These are phyloP conservation scores for Penicillium canariense DNA, from an alignment of 495 filamentous ascomycete species.

Conservation along the genomic window DNA sequence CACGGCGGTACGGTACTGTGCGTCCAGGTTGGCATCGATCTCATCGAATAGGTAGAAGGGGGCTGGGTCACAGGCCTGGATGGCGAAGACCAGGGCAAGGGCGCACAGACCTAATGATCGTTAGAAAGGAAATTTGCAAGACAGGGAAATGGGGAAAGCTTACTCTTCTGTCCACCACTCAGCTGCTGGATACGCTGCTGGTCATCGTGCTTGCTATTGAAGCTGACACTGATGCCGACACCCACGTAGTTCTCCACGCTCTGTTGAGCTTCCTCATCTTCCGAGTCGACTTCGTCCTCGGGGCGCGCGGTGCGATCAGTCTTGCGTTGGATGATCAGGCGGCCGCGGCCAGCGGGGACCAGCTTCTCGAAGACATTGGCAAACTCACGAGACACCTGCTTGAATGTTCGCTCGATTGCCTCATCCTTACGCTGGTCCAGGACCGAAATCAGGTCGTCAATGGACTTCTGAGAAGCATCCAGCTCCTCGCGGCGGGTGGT, in stretches of 20 bases:
- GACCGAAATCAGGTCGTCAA: slow-evolving; percentile 82
- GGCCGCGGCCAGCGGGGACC: slow-evolving; percentile 88
- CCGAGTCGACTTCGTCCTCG: slow-evolving; percentile 66
- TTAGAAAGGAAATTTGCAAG: background rate
- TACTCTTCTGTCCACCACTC: slow-evolving; percentile 96
- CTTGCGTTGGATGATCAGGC: slow-evolving; percentile 90
- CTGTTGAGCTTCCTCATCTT: slow-evolving; percentile 54
- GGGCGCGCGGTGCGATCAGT: slow-evolving; percentile 64
- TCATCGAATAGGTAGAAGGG: slow-evolving; percentile 99
- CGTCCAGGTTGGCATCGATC: slow-evolving; percentile 97
- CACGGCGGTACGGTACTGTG: slow-evolving; percentile 93
- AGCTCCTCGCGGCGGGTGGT: slow-evolving; percentile 80
- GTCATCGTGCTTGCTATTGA: slow-evolving; percentile 97
- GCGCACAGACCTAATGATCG: slow-evolving; percentile 73
- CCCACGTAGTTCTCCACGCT: slow-evolving; percentile 95
- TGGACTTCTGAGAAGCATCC: slow-evolving; percentile 75
- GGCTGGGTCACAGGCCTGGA: slow-evolving; percentile 94
- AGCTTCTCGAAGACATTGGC: slow-evolving; percentile 89
- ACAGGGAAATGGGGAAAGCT: slow-evolving; percentile 26
- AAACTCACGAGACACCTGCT: slow-evolving; percentile 93
- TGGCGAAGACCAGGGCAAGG: slow-evolving; percentile 95
- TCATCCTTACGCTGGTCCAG: slow-evolving; percentile 94
- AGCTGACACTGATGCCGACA: slow-evolving; percentile 96
- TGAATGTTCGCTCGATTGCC: slow-evolving; percentile 93
- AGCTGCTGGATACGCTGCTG: slow-evolving; percentile 98